Conservation (phyloP, 2,329 filamentous ascomycete species). For the Ceratocystiopsis brevicomis region DNA sequence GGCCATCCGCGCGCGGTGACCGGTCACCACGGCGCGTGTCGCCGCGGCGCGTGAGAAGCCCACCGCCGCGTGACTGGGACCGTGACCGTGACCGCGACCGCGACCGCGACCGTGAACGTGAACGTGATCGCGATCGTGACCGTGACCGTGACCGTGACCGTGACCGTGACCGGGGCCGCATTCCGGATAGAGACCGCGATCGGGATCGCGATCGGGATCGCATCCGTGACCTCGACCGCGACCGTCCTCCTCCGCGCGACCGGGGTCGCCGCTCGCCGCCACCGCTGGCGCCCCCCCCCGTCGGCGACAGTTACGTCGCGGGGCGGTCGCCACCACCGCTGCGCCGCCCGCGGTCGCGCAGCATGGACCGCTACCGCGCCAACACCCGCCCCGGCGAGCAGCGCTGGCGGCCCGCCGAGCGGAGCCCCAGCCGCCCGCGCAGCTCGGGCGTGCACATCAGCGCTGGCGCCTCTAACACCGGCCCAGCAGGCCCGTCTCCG, state of each 20-base stretch:
- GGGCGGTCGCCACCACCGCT: slow-evolving; percentile 16
- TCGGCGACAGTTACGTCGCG: slow-evolving; percentile 23
- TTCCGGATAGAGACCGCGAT: too few relatives aligned
- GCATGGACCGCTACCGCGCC: slow-evolving; percentile 20
- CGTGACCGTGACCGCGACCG: slow-evolving; percentile 9
- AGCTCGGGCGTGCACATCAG: slow-evolving; percentile 6
- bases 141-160: slow-evolving; percentile 9
- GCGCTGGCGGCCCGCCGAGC: slow-evolving; percentile 16
- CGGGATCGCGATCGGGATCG: slow-evolving; percentile 14
- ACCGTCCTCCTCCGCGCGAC: slow-evolving; percentile 17
- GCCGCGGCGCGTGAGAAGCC: too few relatives aligned
- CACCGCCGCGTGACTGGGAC: slow-evolving; percentile 9
- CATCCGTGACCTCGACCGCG: slow-evolving; percentile 9
- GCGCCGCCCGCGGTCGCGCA: slow-evolving; percentile 21
- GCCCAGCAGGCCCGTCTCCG: too few relatives aligned
- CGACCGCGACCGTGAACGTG: slow-evolving; percentile 20
- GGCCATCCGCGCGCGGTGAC: slow-evolving; percentile 17
- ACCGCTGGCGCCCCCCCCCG: slow-evolving; percentile 6
- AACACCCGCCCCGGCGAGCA: slow-evolving; percentile 11
- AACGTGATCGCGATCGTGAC: slow-evolving; percentile 15
- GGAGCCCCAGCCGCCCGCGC: slow-evolving; percentile 20
- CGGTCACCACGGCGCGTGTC: too few relatives aligned
- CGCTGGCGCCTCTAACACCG: too few relatives aligned
- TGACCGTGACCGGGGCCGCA: slow-evolving; percentile 18
- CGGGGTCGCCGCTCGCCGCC: slow-evolving; percentile 14